phyloP scores from a whole-genome alignment of 1,139 yeast genomes.

The Scheffersomyces insectosa region DNA sequence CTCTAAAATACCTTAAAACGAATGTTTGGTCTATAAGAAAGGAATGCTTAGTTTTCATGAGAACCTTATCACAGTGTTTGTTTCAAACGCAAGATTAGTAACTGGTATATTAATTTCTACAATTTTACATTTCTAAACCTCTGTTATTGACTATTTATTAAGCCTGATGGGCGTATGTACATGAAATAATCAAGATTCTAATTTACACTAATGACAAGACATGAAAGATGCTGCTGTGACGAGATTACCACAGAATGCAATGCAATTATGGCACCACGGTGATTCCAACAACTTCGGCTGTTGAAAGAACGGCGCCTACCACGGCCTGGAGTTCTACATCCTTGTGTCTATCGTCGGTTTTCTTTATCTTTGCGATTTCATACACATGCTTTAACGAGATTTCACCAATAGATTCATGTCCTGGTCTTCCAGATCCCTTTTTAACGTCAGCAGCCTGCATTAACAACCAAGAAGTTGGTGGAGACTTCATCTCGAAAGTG shows the following conservation, averaged over 20 bases:
- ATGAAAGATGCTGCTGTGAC: too few relatives aligned
- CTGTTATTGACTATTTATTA: too few relatives aligned
- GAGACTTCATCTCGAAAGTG: slow-evolving; percentile 82
- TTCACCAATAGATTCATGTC: slow-evolving; percentile 58
- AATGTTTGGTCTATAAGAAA: too few relatives aligned
- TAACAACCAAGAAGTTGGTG: slow-evolving; percentile 87
- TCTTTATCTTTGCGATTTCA: slow-evolving; percentile 92
- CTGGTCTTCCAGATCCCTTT: slow-evolving; percentile 70
- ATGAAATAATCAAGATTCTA: too few relatives aligned
- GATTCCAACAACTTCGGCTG: slow-evolving; percentile 87
- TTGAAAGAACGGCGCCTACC: slow-evolving; percentile 79
- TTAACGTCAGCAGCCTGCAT: slow-evolving; percentile 81
- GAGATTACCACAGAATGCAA: slow-evolving; percentile 7
- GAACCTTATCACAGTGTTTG: too few relatives aligned
- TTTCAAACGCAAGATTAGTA: too few relatives aligned
- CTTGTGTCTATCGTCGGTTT: slow-evolving; percentile 80
- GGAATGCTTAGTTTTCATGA: too few relatives aligned
- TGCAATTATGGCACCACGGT: slow-evolving; percentile 63
- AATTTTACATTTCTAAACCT: too few relatives aligned
- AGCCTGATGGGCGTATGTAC: too few relatives aligned
- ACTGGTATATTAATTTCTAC: too few relatives aligned
- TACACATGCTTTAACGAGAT: slow-evolving; percentile 85
- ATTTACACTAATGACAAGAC: too few relatives aligned
- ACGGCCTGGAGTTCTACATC: slow-evolving; percentile 71
- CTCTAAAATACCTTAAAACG: too few relatives aligned